Evolutionary conservation across 352 stramenopile species (phyloP).

Genomic region (Globisporangium alternatum): DNA sequence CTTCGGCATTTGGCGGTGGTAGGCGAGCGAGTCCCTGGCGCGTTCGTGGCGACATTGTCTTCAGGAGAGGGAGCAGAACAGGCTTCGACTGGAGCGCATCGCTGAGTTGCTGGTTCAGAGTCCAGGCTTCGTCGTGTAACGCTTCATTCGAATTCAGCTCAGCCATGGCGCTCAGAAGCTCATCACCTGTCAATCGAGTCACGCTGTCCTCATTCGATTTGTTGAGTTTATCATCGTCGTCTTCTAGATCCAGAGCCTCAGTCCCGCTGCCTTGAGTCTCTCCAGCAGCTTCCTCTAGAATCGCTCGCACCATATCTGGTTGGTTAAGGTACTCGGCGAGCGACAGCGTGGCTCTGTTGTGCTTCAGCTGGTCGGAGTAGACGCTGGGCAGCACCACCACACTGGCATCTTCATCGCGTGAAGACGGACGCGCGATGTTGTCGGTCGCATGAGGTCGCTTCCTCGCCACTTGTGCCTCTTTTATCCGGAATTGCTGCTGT

Average conservation of each 20-base stretch:
- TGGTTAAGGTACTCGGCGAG: constrained; percentile 45
- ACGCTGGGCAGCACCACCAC: constrained; percentile 1
- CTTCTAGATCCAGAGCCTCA: neutral
- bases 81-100: neutral
- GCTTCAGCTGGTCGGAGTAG: neutral
- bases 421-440: constrained; percentile 14
- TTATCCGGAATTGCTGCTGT: neutral
- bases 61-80: constrained; percentile 38
- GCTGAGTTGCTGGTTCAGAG: neutral
- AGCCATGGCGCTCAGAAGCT: neutral
- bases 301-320: constrained; percentile 29
- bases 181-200: neutral
- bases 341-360: constrained; percentile 13
- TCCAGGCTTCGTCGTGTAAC: neutral
- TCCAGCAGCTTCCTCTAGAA: constrained; percentile 23
- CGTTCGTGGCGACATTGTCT: constrained; percentile 48
- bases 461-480: neutral
- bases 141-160: neutral
- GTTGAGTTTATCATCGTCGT: neutral
- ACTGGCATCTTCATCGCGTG: constrained; percentile 31
- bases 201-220: neutral
- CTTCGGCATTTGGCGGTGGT: constrained; percentile 29
- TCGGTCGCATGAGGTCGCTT: neutral
- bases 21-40: constrained; percentile 36
- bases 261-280: neutral